Percentiles rank a stretch among this genome's conserved stretches.
Conservation (phyloP, 164 flowering plant species). For the Tetracentron sinense region DNA sequence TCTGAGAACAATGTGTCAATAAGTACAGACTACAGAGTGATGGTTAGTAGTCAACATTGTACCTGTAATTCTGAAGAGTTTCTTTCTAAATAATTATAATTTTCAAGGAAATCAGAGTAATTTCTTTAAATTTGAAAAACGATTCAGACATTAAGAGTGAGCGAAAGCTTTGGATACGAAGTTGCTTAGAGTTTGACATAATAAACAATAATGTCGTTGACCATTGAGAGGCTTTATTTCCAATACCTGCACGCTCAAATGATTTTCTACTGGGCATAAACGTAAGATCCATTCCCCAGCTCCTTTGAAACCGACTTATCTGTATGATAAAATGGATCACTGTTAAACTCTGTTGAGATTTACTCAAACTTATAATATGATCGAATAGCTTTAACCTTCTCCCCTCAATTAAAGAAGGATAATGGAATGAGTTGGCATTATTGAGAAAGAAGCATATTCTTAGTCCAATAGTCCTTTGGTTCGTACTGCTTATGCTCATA, state of each 20-base stretch:
- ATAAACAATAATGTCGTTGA: background rate
- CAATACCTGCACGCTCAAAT: constrained; percentile 87
- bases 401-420: background rate
- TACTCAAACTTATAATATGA: background rate
- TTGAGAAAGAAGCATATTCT: background rate
- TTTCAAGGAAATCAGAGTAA: too few species aligned
- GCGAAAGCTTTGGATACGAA: too few species aligned
- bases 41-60: too few species aligned
- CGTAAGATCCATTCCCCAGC: constrained; percentile 90
- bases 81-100: too few species aligned
- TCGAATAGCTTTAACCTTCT: background rate
- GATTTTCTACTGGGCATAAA: constrained; percentile 92
- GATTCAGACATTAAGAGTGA: too few species aligned
- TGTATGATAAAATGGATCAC: constrained; percentile 21
- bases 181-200: too few species aligned
- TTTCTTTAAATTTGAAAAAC: too few species aligned
- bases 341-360: background rate
- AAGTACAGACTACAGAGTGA: background rate
- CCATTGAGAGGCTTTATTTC: background rate
- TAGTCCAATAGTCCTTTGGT: background rate
- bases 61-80: too few species aligned
- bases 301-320: constrained; percentile 73
- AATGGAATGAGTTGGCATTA: background rate
- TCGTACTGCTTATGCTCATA: background rate
- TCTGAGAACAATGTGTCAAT: background rate